Evolutionary conservation across 805 yeast species (phyloP).

Genomic region (Torulaspora delbrueckii): DNA sequence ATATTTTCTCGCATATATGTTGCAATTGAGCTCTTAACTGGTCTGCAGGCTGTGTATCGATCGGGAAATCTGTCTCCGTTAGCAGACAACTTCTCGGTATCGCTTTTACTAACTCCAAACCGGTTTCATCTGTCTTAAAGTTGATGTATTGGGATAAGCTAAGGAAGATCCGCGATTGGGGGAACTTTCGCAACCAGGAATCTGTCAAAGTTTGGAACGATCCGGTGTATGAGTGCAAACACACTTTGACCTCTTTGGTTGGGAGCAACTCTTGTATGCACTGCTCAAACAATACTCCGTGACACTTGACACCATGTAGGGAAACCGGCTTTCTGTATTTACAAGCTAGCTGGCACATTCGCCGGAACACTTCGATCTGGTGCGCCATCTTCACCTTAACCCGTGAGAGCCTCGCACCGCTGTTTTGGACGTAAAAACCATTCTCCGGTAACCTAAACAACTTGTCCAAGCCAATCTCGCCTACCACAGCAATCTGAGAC

Average conservation of each 20-base stretch:
- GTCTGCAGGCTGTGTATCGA: constrained; percentile 14
- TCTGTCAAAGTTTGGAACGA: constrained; percentile 59
- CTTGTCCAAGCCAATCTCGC: constrained; percentile 91
- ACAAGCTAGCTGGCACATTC: constrained; percentile 53
- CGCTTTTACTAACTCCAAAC: constrained; percentile 25
- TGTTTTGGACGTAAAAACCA: constrained; percentile 48
- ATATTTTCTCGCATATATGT: constrained; percentile 12
- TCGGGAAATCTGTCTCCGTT: constrained; percentile 50
- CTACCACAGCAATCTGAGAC: constrained; percentile 45
- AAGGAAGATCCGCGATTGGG: constrained; percentile 27
- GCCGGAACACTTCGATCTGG: constrained; percentile 50
- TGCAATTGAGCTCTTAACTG: constrained; percentile 14
- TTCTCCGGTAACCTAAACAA: constrained; percentile 58
- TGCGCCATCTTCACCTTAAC: constrained; percentile 60
- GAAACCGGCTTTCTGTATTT: constrained; percentile 51
- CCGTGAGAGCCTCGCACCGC: constrained; percentile 33
- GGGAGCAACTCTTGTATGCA: constrained; percentile 27
- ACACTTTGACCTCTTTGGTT: constrained; percentile 35
- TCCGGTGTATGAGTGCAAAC: constrained; percentile 85
- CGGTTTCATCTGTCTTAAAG: constrained; percentile 30
- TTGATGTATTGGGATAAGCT: constrained; percentile 31
- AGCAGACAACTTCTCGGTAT: constrained; percentile 40
- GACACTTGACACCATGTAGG: constrained; percentile 80
- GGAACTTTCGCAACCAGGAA: constrained; percentile 37
- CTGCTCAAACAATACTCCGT: constrained; percentile 51